Percentiles rank a stretch among this genome's conserved stretches.
Evolutionary conservation across 345 rosid species (phyloP).

Genomic region (Syzygium grande): DNA sequence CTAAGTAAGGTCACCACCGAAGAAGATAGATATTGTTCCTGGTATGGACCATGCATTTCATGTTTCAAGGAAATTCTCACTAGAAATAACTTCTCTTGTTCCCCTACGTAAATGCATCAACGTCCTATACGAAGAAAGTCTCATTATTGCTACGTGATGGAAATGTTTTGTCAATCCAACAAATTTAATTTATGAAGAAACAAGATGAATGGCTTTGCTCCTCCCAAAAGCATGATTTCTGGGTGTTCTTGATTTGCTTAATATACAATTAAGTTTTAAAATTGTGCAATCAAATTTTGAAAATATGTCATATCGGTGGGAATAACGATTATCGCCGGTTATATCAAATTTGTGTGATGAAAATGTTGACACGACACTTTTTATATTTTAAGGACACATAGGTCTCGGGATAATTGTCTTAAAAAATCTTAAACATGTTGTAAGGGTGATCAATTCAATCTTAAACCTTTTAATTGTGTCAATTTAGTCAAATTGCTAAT

Average conservation of each 20-base stretch:
- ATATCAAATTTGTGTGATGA: not conserved
- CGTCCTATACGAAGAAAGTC: not conserved
- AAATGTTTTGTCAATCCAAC: not conserved
- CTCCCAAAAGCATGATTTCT: not conserved
- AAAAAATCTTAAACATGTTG: too few species aligned
- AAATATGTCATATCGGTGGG: not conserved
- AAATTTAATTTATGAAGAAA: rapidly evolving
- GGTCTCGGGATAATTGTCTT: too few species aligned
- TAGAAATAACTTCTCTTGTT: not conserved
- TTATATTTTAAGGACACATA: too few species aligned
- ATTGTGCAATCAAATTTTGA: not conserved
- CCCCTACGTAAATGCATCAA: not conserved
- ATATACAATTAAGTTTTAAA: not conserved
- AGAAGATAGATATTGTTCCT: not conserved
- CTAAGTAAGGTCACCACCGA: not conserved
- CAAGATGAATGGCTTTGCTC: not conserved
- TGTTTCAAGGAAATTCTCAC: not conserved
- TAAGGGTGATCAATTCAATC: too few species aligned
- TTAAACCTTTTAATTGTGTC: too few species aligned
- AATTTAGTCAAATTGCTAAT: too few species aligned
- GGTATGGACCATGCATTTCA: not conserved
- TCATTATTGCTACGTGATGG: rapidly evolving
- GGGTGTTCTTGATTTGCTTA: not conserved
- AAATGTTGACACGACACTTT: not conserved
- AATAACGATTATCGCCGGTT: not conserved